Evolutionary conservation across 768 basidiomycete genomes (phyloP).

Genomic region (Sarcomyxa edulis): DNA sequence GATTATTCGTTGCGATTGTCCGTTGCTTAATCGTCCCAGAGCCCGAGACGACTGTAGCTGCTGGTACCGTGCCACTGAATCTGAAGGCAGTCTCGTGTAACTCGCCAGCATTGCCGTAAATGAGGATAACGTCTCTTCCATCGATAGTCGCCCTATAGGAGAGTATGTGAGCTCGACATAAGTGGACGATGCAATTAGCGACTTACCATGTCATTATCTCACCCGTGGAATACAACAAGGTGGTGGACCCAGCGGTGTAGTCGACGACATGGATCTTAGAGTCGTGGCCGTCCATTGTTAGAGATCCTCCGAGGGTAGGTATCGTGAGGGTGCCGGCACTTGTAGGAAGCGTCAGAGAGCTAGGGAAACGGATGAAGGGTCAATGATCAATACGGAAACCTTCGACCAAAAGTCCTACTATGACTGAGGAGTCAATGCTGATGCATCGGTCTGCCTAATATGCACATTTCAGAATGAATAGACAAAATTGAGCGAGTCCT

Average conservation of each 20-base stretch:
- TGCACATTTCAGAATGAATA: background rate
- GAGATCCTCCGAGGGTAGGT: conserved; percentile 36
- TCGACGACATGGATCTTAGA: conserved; percentile 49
- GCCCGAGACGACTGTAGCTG: conserved; percentile 30
- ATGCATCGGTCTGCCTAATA: conserved; percentile 33
- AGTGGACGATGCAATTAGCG: background rate
- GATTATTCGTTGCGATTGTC: conserved; percentile 23
- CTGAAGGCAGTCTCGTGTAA: conserved; percentile 46
- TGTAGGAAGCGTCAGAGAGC: conserved; percentile 39
- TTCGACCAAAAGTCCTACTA: too few relatives aligned
- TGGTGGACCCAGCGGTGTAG: conserved; percentile 37
- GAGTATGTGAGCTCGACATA: background rate
- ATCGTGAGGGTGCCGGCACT: conserved; percentile 36
- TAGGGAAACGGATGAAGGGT: too few relatives aligned
- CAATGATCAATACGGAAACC: too few relatives aligned
- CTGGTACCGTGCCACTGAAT: conserved; percentile 20
- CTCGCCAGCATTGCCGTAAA: conserved; percentile 43
- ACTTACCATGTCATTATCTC: conserved; percentile 45
- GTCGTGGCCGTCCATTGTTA: conserved; percentile 44
- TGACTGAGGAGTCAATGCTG: conserved; percentile 28
- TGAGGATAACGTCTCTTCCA: conserved; percentile 37
- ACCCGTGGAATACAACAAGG: conserved; percentile 40
- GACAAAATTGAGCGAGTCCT: background rate
- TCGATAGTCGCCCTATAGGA: conserved; percentile 41
- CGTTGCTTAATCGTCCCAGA: conserved; percentile 29